Conservation (phyloP, 164 flowering plant species). For the Magnolia sinica region DNA sequence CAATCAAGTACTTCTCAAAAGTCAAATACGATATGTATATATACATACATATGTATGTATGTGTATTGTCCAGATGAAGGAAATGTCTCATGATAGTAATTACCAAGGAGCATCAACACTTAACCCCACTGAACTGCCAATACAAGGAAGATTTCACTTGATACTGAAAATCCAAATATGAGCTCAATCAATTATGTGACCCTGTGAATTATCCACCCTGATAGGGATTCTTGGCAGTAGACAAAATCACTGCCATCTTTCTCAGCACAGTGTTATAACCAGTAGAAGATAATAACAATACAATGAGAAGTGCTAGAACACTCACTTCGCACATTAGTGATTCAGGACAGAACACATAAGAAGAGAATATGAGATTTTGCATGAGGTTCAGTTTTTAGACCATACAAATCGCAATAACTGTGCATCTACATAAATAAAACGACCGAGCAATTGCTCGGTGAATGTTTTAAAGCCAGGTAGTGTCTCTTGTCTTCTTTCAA, state of each 20-base stretch:
- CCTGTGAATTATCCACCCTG: too few species aligned
- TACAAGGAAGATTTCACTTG: not conserved
- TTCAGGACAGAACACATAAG: not conserved
- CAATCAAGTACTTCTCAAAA: slow-evolving; percentile 2
- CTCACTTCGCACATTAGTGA: not conserved
- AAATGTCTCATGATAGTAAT: not conserved
- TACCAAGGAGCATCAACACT: not conserved
- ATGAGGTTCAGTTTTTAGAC: too few species aligned
- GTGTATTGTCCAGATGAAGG: not conserved
- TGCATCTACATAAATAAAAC: too few species aligned
- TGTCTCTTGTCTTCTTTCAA: too few species aligned
- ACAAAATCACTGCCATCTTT: not conserved
- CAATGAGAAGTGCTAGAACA: not conserved
- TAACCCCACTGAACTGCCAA: not conserved
- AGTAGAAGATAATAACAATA: not conserved
- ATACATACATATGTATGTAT: not conserved
- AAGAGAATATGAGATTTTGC: too few species aligned
- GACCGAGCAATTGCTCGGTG: too few species aligned
- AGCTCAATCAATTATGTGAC: not conserved
- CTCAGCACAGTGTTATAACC: not conserved
- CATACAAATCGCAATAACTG: too few species aligned
- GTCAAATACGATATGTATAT: not conserved
- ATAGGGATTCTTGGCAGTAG: not conserved
- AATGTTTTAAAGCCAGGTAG: too few species aligned
- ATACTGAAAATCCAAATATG: not conserved